Conservation (phyloP, 164 flowering plant species). For the Magnolia changhungtana region DNA sequence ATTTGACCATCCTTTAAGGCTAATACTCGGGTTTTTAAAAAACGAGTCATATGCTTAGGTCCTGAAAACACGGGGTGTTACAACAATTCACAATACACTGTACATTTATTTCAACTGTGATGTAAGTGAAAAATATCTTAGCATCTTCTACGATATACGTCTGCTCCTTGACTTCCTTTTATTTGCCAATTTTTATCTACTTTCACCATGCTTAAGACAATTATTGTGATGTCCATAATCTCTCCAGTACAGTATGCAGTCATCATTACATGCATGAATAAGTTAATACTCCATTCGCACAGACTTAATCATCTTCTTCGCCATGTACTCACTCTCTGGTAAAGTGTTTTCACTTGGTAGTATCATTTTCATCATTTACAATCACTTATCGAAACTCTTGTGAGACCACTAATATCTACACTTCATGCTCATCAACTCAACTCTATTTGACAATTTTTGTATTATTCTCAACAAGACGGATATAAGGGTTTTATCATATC, state of each 20-base stretch:
- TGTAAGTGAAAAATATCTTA: background rate
- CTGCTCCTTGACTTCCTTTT: background rate
- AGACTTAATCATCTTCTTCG: background rate
- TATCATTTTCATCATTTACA: background rate
- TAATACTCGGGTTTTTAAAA: no score
- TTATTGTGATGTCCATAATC: background rate
- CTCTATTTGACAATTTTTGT: background rate
- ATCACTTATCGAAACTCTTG: background rate
- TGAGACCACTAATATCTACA: background rate
- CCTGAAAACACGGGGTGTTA: no score
- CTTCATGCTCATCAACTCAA: background rate
- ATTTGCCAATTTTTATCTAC: background rate
- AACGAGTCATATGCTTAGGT: no score
- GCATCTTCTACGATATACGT: background rate
- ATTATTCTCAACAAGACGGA: background rate
- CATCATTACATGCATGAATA: background rate
- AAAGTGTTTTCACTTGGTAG: background rate
- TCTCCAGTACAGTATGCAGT: background rate
- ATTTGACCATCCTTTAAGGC: no score
- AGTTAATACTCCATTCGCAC: background rate
- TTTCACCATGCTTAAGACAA: background rate
- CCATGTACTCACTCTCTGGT: background rate
- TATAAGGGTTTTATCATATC: slow-evolving; percentile 1
- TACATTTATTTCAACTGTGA: background rate
- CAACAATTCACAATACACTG: background rate